Conservation (phyloP, 1,139 yeast genomes). For the Kurtzmaniella quercitrusa region DNA sequence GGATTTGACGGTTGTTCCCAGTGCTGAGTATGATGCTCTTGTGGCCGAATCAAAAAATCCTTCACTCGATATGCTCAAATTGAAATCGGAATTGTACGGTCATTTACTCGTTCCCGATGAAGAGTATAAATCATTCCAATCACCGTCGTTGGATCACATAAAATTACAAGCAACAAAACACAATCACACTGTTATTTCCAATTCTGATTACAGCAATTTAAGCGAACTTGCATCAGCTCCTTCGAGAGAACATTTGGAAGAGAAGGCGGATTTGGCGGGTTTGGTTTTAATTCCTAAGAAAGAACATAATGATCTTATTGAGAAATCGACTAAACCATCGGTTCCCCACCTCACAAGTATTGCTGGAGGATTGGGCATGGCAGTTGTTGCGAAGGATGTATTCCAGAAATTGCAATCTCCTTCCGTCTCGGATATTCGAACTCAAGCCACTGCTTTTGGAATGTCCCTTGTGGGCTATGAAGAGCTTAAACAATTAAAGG, state of each 20-base stretch:
- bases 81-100: constrained; percentile 17
- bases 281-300: constrained; percentile 27
- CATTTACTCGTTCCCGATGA: constrained; percentile 17
- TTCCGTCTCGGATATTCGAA: constrained; percentile 9
- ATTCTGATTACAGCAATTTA: constrained; percentile 21
- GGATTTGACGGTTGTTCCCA: constrained; percentile 14
- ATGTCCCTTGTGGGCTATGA: constrained; percentile 8
- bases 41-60: constrained; percentile 19
- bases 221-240: constrained; percentile 26
- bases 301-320: constrained; percentile 15
- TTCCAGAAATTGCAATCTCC: constrained; percentile 12
- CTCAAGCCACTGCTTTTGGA: constrained; percentile 8
- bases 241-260: constrained; percentile 30
- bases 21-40: constrained; percentile 7
- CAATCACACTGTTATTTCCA: constrained; percentile 18
- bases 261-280: constrained; percentile 28
- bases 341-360: constrained; percentile 5
- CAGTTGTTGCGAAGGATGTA: constrained; percentile 7
- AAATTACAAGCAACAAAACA: constrained; percentile 16
- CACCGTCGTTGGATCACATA: constrained; percentile 17
- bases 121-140: constrained; percentile 15
- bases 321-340: constrained; percentile 15
- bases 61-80: constrained; percentile 19
- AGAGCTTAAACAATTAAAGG: constrained; percentile 7
- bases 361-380: constrained; percentile 6